Conservation (phyloP, 129 eudicot species). For the Arctium minus region DNA sequence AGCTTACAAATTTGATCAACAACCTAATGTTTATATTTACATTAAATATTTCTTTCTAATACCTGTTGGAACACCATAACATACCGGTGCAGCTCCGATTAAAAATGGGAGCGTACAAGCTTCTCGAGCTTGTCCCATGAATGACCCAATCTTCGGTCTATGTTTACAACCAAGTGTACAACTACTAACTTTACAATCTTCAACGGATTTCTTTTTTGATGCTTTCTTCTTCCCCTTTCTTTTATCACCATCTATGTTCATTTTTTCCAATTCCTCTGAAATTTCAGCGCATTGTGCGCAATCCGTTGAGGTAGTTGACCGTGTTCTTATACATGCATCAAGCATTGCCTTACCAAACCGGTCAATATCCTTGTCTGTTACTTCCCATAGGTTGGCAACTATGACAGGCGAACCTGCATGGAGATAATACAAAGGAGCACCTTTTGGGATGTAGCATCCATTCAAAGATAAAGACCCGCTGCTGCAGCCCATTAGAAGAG, state of each 20-base stretch:
- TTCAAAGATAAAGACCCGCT: constrained; percentile 72
- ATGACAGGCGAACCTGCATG: constrained; percentile 89
- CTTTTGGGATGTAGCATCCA: constrained; percentile 74
- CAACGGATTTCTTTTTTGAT: constrained; percentile 22
- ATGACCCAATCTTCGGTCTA: constrained; percentile 70
- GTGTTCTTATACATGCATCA: constrained; percentile 63
- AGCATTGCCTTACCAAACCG: constrained; percentile 90
- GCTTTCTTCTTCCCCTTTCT: constrained; percentile 37
- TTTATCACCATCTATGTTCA: constrained; percentile 34
- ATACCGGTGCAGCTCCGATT: constrained; percentile 90
- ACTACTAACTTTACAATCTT: constrained; percentile 8
- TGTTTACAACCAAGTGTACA: constrained; percentile 38
- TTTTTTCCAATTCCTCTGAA: constrained; percentile 33
- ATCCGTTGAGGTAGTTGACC: constrained; percentile 39
- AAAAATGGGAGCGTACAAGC: constrained; percentile 69
- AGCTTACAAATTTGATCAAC: constrained; percentile 17
- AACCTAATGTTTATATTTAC: background rate
- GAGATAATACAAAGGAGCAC: constrained; percentile 73
- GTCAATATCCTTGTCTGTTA: constrained; percentile 94
- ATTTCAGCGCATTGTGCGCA: constrained; percentile 54
- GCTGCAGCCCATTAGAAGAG: constrained; percentile 88
- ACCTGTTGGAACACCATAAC: constrained; percentile 97
- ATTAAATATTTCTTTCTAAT: constrained; percentile 42
- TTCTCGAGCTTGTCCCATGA: constrained; percentile 79
- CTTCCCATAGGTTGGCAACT: constrained; percentile 94